phyloP scores from a whole-genome alignment of 2,329 filamentous ascomycete species.

The Diaporthe velutina region DNA sequence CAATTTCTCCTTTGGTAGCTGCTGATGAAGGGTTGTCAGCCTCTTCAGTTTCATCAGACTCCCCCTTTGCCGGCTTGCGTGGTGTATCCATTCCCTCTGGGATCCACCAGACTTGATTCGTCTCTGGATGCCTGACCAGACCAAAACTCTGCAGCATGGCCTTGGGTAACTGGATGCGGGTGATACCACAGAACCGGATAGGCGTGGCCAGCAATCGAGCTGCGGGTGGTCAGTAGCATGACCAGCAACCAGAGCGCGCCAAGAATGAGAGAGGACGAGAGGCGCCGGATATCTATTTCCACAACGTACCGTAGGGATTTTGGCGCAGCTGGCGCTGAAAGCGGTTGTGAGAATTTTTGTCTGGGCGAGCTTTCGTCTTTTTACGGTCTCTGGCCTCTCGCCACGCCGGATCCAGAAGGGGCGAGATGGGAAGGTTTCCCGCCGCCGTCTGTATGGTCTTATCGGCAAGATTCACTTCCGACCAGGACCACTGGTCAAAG shows the following conservation, averaged over 20 bases:
- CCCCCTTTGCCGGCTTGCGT: constrained; percentile 17
- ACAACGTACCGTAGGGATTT: constrained; percentile 73
- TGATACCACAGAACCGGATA: constrained; percentile 67
- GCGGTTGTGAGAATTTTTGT: constrained; percentile 48
- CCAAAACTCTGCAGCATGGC: constrained; percentile 75
- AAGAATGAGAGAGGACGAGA: background rate
- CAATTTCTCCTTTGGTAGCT: background rate
- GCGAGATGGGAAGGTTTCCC: constrained; percentile 66
- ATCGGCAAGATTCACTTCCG: constrained; percentile 52
- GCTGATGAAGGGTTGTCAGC: background rate
- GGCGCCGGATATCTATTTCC: background rate
- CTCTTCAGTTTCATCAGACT: constrained; percentile 21
- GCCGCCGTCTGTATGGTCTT: constrained; percentile 61
- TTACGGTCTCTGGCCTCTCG: constrained; percentile 58
- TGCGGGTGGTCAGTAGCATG: constrained; percentile 46
- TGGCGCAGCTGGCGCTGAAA: constrained; percentile 70
- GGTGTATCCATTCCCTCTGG: constrained; percentile 51
- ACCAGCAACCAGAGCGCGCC: constrained; percentile 16
- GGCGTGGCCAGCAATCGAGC: constrained; percentile 73
- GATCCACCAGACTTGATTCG: constrained; percentile 66
- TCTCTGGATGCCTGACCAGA: constrained; percentile 67
- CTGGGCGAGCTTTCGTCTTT: constrained; percentile 51
- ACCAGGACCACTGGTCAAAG: constrained; percentile 23
- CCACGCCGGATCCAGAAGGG: constrained; percentile 65
- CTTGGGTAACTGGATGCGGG: constrained; percentile 63